Base-by-base conservation (phyloP, 805 yeast species). In the Wickerhamomyces hampshirensis region DNA sequence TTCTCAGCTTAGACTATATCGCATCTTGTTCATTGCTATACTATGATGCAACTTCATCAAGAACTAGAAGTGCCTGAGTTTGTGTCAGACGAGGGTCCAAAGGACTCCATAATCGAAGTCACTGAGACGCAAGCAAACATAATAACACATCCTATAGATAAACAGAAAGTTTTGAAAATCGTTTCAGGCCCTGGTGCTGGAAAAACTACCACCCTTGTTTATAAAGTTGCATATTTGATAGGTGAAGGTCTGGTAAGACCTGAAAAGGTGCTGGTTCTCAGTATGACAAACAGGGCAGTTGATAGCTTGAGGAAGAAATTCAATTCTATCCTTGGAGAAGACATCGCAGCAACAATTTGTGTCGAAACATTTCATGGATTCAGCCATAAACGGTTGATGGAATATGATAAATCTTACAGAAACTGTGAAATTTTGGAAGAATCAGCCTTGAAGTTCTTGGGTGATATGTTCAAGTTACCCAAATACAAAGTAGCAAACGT, bases 131-230 rank as follows among this genome's bases (percentile, higher is more conserved):
- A 80, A 50, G 40, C 48, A 31, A 50, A 53, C 12, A 73, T 76
- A 5, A 71, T 79, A 8, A 50, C 56, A 1, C 56, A 57, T 38
- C 73, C 77, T 1, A 53, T 62, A 5, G 51, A 40, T 5, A 60
- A 64, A 6, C 53, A 61, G 13, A 57, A 65, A 6, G 58, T 79
- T 0, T 54, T 82, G 5, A 65, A 73, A 26, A 64, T 82, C 2
- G 60, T 67, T 7, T 84, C 88, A 0, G 87, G 87, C 0, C 87
- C 89, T 1, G 88, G 89, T 4, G 71, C 84, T 7, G 89, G 91
- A 3, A 82, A 82, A 49, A 80, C 88, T 0, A 60, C 63, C 23
- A 80, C 87, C 0, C 46, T 82, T 21, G 69, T 75, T 5, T 62
- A 68, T 21, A 64, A 84, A 40, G 64, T 82, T 0, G 71, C 71